Base-by-base conservation (phyloP, 768 basidiomycete genomes). In the Termitomyces sp. region DNA sequence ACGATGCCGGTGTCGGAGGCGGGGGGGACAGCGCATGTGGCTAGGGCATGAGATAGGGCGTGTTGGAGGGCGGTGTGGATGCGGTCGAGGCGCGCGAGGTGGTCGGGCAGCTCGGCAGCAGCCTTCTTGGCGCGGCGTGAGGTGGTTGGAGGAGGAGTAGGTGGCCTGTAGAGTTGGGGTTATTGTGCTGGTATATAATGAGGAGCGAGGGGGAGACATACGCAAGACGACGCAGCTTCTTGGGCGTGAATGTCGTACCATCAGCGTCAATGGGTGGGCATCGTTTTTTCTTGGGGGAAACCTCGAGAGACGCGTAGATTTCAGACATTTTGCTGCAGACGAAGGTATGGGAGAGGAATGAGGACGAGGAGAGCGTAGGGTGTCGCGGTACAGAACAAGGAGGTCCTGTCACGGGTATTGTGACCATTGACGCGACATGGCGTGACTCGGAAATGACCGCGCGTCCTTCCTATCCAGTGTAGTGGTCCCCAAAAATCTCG, bases 21-120 rank as follows among this genome's bases (percentile, higher is more conserved):
- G 5, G 90, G 91, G 12, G 91, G 85, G 32, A 88, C 82, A 31
- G 89, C 90, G 61, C 85, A 90, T 12, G 90, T 90, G 5, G 91
- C 91, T 29, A 94, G 81, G 9, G 90, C 89, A 73, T 91, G 89
- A 2, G 92, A 91, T 54, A 93, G 79, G 49, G 92, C 91, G 66
- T 89, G 87, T 62, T 92, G 89, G 46, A 93, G 74, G 12, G 85
- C 82, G 23, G 81, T 85, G 63, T 92, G 86, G 46, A 88, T 77
- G 53, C 71, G 77, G 61, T 77, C 75, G 37, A 93, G 80, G 37
- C 88, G 85, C 41, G 79, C 68, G 31, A 93, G 76, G 61, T 86
- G 79, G 11, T 71, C 42, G 11, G 90, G 86, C 38, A 92, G 71
- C 27, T 71, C 58, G 38, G 53, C 55, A 31, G 23, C 41, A 2